Evolutionary conservation across 768 basidiomycete genomes (phyloP), one percentile per base, ranked within the genome.

Genomic region (Lactarius evosmus): DNA sequence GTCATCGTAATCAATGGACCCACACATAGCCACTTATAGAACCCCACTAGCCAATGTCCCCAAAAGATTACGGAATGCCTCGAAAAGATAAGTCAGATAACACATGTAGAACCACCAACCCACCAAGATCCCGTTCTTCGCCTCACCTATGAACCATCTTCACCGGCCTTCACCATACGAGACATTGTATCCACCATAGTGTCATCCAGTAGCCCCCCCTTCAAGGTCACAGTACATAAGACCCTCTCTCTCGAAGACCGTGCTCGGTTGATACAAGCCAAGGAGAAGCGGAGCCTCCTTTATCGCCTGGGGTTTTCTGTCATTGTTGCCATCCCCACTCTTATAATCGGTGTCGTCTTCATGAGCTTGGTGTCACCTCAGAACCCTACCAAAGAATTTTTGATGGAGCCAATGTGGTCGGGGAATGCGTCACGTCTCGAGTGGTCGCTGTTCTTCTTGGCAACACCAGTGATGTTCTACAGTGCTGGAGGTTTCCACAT

Each of bases 261-360:
- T 19, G 78, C 87, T 11, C 80, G 78, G 17, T 68, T 70, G 29
- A 83, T 88, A 74, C 88, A 86, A 65, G 72, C 72, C 22, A 79
- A 71, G n/a, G 92, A 93, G 72, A 82, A 80, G 62, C 75, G 73
- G 3, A 69, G 73, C 0, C 75, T 92, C 2, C 77, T 89, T 9
- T 66, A 66, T 6, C 85, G 86, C 40, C 80, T 91, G 7, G 32
- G 82, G 14, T 78, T 88, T 58, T 78, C 89, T 1, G 66, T 88
- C 27, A 52, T 88, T 41, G 75, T 85, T 50, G 85, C 88, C n/a
- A 81, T 94, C 51, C 92, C 92, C 0, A 86, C 90, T 0, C 88
- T 95, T 72, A 76, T 93, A 65, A 84, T 94, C 65, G 87, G 83
- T 1, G 82, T 93, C 59, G 85, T 92, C 12, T 91, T 84, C 69